These are phyloP conservation scores for Starmera amethionina DNA, from an alignment of 805 yeast species.

Conservation along the genomic window DNA sequence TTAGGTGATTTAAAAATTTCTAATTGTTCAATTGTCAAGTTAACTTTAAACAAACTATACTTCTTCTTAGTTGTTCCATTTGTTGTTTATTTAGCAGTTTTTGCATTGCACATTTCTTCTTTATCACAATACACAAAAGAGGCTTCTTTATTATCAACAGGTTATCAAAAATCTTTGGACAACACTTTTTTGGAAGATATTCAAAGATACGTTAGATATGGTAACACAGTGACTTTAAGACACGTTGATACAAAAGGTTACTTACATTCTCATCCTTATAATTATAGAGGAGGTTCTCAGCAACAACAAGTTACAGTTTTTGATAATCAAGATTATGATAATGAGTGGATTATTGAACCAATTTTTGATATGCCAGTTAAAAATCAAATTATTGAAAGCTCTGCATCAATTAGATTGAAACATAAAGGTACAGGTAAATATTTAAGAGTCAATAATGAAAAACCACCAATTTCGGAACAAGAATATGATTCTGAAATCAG, in stretches of 20 bases:
- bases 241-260: conserved; percentile 70
- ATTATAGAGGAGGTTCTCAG: conserved; percentile 54
- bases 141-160: conserved; percentile 56
- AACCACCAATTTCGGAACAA: conserved; percentile 86
- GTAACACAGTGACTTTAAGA: conserved; percentile 62
- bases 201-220: conserved; percentile 63
- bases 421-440: conserved; percentile 63
- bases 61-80: conserved; percentile 46
- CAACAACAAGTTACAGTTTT: conserved; percentile 77
- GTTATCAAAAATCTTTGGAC: conserved; percentile 52
- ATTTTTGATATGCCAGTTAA: conserved; percentile 11
- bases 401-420: conserved; percentile 48
- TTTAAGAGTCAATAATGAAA: conserved; percentile 53
- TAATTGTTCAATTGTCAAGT: conserved; percentile 26
- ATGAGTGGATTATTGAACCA: conserved; percentile 65
- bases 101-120: conserved; percentile 44
- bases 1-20: conserved; percentile 57
- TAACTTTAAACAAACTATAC: conserved; percentile 28
- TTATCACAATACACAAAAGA: conserved; percentile 39
- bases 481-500: conserved; percentile 84
- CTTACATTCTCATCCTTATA: conserved; percentile 64
- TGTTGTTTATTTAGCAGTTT: conserved; percentile 44
- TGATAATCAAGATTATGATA: conserved; percentile 49
- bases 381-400: conserved; percentile 22
- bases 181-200: conserved; percentile 27